These are phyloP conservation scores for Globisporangium spiculum DNA, from an alignment of 352 stramenopile species.

Conservation along the genomic window DNA sequence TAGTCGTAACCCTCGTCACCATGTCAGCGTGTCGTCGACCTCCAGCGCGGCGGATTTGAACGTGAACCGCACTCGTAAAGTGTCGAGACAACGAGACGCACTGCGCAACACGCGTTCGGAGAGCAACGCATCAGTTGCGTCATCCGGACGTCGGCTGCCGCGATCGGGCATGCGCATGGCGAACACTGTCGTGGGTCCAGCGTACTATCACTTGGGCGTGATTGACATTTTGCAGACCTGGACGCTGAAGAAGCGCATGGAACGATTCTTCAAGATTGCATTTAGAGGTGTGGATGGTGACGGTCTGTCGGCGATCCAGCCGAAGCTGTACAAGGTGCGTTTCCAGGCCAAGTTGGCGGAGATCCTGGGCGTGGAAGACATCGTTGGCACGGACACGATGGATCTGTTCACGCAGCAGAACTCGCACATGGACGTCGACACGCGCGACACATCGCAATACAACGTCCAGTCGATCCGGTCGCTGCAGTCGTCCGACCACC, in stretches of 20 bases:
- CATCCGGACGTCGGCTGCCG: conserved; percentile 63
- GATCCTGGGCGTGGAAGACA: conserved; percentile 78
- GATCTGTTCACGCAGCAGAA: conserved; percentile 81
- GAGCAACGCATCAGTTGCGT: conserved; percentile 66
- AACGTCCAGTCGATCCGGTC: conserved; percentile 71
- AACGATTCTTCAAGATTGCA: conserved; percentile 87
- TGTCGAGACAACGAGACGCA: conserved; percentile 45
- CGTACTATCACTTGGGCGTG: conserved; percentile 88
- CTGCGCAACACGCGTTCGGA: conserved; percentile 39
- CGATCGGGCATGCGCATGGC: conserved; percentile 81
- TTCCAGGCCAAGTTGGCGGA: conserved; percentile 88
- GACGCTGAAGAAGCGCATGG: conserved; percentile 84
- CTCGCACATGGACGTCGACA: conserved; percentile 87
- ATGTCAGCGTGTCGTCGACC: conserved; percentile 66
- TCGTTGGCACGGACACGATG: conserved; percentile 39
- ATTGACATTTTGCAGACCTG: conserved; percentile 92
- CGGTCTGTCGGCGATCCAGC: conserved; percentile 80
- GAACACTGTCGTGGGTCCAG: conserved; percentile 84
- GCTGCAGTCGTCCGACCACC: conserved; percentile 61
- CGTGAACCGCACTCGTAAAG: conserved; percentile 41
- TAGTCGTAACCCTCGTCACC: conserved; percentile 30
- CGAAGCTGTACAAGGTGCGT: conserved; percentile 79
- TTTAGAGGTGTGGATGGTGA: conserved; percentile 79
- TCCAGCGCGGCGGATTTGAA: conserved; percentile 19
- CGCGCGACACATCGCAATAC: conserved; percentile 48